Conservation (phyloP, 2,329 filamentous ascomycete genomes). For the Fusarium abutilonis region DNA sequence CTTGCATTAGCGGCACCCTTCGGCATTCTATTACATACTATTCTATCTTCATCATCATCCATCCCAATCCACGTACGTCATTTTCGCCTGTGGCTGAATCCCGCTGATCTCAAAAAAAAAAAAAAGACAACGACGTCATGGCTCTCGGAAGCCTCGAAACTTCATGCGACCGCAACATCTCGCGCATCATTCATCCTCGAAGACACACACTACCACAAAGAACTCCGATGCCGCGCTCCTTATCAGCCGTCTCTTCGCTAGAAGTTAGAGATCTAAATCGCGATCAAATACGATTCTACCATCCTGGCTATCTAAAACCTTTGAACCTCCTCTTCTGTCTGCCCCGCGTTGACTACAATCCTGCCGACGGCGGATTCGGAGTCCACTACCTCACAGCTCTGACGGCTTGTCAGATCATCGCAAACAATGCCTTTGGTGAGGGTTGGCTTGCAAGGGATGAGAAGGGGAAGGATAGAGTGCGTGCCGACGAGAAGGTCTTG, state of each 20-base stretch:
- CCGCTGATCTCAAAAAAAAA: conserved; percentile 6
- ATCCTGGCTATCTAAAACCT: conserved; percentile 33
- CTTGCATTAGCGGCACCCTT: conserved; percentile 14
- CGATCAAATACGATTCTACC: conserved; percentile 37
- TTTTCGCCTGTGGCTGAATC: conserved; percentile 11
- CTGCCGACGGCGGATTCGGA: background rate
- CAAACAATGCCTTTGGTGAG: conserved; percentile 30
- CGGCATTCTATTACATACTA: background rate
- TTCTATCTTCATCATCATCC: background rate
- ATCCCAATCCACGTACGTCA: conserved; percentile 12
- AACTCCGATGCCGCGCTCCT: conserved; percentile 30
- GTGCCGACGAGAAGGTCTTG: conserved; percentile 6
- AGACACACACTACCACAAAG: background rate
- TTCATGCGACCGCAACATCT: background rate
- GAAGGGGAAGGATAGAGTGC: conserved; percentile 17
- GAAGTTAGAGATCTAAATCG: conserved; percentile 33
- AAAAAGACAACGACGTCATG: conserved; percentile 25
- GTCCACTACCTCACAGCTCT: conserved; percentile 32
- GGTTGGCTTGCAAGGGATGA: conserved; percentile 19
- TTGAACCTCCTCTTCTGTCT: conserved; percentile 33
- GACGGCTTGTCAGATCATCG: conserved; percentile 30
- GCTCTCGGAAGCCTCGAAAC: conserved; percentile 4
- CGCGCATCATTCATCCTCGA: background rate
- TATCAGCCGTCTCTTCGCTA: conserved; percentile 31
- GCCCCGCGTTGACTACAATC: conserved; percentile 32